Conservation (phyloP, 192 early-diverging fungal genomes). For the Coemansia sp. region DNA sequence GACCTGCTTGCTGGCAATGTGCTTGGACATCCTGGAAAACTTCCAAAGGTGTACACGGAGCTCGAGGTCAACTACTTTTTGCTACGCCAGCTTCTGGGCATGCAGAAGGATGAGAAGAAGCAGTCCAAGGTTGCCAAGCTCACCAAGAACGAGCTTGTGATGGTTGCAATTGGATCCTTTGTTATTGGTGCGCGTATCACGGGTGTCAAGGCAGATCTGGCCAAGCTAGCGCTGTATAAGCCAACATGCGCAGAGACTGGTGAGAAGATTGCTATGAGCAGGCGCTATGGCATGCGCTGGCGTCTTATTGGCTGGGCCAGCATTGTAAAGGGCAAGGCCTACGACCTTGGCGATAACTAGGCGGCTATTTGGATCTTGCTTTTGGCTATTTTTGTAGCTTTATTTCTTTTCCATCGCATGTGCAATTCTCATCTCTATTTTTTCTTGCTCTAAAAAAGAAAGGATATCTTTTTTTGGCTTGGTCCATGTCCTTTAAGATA, state of each 20-base stretch:
- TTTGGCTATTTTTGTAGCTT: neutral
- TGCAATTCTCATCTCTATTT: neutral
- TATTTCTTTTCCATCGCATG: conserved; percentile 6
- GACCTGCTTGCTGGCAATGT: conserved; percentile 97
- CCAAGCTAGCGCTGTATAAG: conserved; percentile 88
- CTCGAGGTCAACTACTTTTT: conserved; percentile 97
- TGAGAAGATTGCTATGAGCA: conserved; percentile 93
- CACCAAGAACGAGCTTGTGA: conserved; percentile 87
- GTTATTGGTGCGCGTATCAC: conserved; percentile 94
- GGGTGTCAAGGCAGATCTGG: conserved; percentile 91
- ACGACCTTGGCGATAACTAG: conserved; percentile 3
- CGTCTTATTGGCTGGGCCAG: conserved; percentile 99
- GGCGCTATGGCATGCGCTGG: conserved; percentile 98
- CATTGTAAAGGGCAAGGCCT: conserved; percentile 76
- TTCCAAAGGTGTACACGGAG: conserved; percentile 93
- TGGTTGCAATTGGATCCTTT: conserved; percentile 96
- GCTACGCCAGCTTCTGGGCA: conserved; percentile 93
- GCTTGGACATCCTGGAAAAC: conserved; percentile 85
- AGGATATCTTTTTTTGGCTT: too few species aligned
- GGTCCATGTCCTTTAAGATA: too few species aligned
- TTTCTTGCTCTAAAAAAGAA: neutral
- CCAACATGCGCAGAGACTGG: conserved; percentile 94
- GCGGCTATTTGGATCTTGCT: neutral
- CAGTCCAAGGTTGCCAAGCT: conserved; percentile 96
- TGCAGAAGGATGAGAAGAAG: conserved; percentile 98